phyloP scores from a whole-genome alignment of 495 filamentous ascomycete genomes.

The Pseudomonodictys pantanalensis region DNA sequence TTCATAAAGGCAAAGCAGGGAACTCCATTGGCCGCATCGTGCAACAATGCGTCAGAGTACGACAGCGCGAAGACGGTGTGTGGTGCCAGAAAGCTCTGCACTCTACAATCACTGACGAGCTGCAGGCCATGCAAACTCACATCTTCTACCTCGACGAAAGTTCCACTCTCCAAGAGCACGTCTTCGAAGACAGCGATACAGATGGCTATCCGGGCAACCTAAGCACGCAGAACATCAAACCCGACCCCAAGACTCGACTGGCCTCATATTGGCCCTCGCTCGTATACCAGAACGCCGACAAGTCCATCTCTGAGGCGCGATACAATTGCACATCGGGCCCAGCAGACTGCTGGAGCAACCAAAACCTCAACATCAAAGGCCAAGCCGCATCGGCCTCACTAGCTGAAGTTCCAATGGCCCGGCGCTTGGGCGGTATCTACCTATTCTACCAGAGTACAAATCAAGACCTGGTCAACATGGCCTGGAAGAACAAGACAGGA shows the following conservation, averaged over 20 bases:
- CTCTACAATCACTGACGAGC: not conserved
- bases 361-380: not conserved
- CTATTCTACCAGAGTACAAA: not conserved
- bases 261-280: not conserved
- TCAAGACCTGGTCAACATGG: not conserved
- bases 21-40: not conserved
- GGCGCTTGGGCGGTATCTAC: not conserved
- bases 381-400: not conserved
- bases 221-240: not conserved
- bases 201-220: not conserved
- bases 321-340: not conserved
- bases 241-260: not conserved
- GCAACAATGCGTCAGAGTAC: not conserved
- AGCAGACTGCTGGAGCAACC: not conserved
- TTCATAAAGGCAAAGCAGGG: constrained; percentile 2
- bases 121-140: not conserved
- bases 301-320: not conserved
- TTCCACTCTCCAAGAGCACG: not conserved
- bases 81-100: not conserved
- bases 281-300: not conserved
- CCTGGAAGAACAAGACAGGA: not conserved
- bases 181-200: not conserved
- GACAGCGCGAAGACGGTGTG: not conserved
- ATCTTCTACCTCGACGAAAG: constrained; percentile 3
- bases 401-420: not conserved